These are phyloP conservation scores for Fomitopsis pulvina DNA, from an alignment of 768 basidiomycete genomes.

Conservation along the genomic window DNA sequence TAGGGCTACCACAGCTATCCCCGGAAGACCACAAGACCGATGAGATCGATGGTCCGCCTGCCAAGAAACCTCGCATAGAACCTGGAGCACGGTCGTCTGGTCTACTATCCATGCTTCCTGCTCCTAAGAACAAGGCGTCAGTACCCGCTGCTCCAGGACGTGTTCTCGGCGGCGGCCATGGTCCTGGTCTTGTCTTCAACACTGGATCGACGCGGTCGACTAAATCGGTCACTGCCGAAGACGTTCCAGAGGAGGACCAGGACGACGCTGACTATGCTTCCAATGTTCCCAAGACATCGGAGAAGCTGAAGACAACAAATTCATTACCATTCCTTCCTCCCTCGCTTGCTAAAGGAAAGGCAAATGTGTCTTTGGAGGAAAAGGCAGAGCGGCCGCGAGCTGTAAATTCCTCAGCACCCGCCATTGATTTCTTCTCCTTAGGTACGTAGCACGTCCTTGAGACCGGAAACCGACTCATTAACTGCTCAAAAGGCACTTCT, in stretches of 20 bases:
- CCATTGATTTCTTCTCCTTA: constrained; percentile 65
- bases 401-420: constrained; percentile 25
- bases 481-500: constrained; percentile 15
- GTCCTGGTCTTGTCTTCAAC: constrained; percentile 58
- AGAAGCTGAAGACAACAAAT: constrained; percentile 9
- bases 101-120: constrained; percentile 67
- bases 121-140: constrained; percentile 54
- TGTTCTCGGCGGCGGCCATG: constrained; percentile 58
- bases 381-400: constrained; percentile 10
- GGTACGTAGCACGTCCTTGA: constrained; percentile 29
- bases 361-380: constrained; percentile 37
- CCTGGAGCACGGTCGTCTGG: constrained; percentile 55
- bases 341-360: constrained; percentile 51
- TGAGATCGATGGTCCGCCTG: constrained; percentile 35
- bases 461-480: background rate
- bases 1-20: constrained; percentile 46
- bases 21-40: constrained; percentile 31
- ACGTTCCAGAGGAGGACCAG: constrained; percentile 15
- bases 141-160: constrained; percentile 38
- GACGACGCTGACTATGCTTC: constrained; percentile 9
- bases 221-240: constrained; percentile 23
- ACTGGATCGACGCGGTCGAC: constrained; percentile 18
- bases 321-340: constrained; percentile 51
- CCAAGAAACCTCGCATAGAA: constrained; percentile 52
- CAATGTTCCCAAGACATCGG: constrained; percentile 4